phyloP scores from a whole-genome alignment of 495 filamentous ascomycete species.

The Staphylotrichum tortipilum region DNA sequence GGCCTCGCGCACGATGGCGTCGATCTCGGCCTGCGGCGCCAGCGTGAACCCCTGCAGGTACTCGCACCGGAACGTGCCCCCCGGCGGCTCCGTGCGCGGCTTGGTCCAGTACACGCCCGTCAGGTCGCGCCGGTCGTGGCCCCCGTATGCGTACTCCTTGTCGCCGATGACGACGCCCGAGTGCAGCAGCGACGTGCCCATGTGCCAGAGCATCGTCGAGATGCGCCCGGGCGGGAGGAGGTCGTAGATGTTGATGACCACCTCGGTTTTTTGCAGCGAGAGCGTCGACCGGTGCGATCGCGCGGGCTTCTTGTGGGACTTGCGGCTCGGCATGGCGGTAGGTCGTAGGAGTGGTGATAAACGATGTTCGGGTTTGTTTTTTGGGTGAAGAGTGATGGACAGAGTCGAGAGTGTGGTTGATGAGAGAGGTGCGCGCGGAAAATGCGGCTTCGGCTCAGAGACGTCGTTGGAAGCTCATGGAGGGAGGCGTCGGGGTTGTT shows the following conservation, averaged over 20 bases:
- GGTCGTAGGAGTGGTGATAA: neutral
- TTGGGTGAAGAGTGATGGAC: neutral
- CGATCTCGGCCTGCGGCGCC: conserved; percentile 53
- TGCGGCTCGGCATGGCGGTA: conserved; percentile 7
- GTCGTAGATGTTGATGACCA: conserved; percentile 75
- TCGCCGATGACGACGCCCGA: conserved; percentile 70
- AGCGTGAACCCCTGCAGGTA: conserved; percentile 68
- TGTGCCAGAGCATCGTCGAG: conserved; percentile 58
- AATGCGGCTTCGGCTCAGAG: neutral
- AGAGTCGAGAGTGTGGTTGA: neutral
- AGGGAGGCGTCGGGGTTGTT: too few relatives aligned
- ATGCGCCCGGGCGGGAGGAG: conserved; percentile 50
- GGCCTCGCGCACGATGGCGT: conserved; percentile 53
- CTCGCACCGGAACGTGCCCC: conserved; percentile 59
- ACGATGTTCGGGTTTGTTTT: neutral
- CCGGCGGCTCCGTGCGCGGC: conserved; percentile 58
- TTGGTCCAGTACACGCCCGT: conserved; percentile 75
- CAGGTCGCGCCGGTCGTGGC: conserved; percentile 54
- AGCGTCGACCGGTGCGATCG: conserved; percentile 48
- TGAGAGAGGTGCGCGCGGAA: neutral
- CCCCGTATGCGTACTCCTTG: conserved; percentile 75
- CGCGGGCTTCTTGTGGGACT: conserved; percentile 29
- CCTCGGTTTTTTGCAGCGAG: conserved; percentile 57
- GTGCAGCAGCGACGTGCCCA: conserved; percentile 66
- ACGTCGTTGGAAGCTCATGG: too few relatives aligned